Percentiles rank a stretch among this genome's conserved stretches.
These are phyloP conservation scores for Tripterygium wilfordii DNA, from an alignment of 177 flowering plant species.

Conservation along the genomic window DNA sequence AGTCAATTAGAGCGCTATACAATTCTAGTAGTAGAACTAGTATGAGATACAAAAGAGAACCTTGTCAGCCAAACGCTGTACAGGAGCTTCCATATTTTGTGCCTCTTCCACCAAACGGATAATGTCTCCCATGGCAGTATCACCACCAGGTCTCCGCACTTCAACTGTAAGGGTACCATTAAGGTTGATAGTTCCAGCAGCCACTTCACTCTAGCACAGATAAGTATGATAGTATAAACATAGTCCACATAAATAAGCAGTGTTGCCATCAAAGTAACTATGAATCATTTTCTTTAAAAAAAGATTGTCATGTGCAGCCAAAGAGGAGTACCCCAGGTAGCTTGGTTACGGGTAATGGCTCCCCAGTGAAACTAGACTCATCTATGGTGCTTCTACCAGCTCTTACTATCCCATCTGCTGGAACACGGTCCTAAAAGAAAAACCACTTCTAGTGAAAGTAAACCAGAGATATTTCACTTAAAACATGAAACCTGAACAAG, in stretches of 20 bases:
- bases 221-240: background rate
- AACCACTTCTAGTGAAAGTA: no score
- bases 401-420: conserved; percentile 92
- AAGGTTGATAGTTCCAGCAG: conserved; percentile 92
- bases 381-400: conserved; percentile 97
- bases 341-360: conserved; percentile 93
- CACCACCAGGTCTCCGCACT: conserved; percentile 92
- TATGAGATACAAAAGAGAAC: conserved; percentile 26
- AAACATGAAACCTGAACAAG: no score
- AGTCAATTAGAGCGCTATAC: background rate
- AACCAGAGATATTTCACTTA: no score
- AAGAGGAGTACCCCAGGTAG: conserved; percentile 67
- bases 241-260: background rate
- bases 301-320: background rate
- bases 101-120: conserved; percentile 96
- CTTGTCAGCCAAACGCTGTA: conserved; percentile 96
- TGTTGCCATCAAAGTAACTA: no score
- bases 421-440: conserved; percentile 72
- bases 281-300: no score
- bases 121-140: conserved; percentile 91
- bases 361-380: conserved; percentile 97
- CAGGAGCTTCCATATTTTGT: conserved; percentile 96
- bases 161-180: conserved; percentile 92
- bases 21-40: background rate
- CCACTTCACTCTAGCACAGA: conserved; percentile 66